These are phyloP conservation scores for Leccinum incarnatum DNA, from an alignment of 768 basidiomycete species.

Conservation along the genomic window DNA sequence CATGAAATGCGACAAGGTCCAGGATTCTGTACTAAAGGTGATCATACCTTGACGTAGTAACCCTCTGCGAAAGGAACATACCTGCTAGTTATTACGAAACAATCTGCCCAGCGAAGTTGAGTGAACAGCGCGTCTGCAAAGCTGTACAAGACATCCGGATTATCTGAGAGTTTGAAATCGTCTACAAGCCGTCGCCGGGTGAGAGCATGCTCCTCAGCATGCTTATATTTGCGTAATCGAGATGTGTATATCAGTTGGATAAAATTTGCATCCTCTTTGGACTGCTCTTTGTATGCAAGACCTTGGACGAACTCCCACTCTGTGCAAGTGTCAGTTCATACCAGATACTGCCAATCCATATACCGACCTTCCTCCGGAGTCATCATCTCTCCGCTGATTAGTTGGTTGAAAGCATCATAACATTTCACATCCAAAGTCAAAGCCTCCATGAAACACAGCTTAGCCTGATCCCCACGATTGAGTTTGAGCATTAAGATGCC, in stretches of 20 bases:
- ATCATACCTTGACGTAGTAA: background rate
- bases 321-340: slow-evolving; percentile 31
- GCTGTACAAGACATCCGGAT: slow-evolving; percentile 88
- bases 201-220: slow-evolving; percentile 75
- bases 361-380: slow-evolving; percentile 87
- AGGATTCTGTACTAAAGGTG: slow-evolving; percentile 60
- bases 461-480: slow-evolving; percentile 87
- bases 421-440: slow-evolving; percentile 94
- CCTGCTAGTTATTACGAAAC: slow-evolving; percentile 85
- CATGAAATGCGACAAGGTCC: slow-evolving; percentile 79
- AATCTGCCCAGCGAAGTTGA: slow-evolving; percentile 92
- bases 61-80: slow-evolving; percentile 26
- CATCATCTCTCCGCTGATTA: slow-evolving; percentile 95
- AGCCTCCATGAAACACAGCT: slow-evolving; percentile 95
- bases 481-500: slow-evolving; percentile 93
- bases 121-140: slow-evolving; percentile 89
- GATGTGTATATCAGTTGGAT: slow-evolving; percentile 91
- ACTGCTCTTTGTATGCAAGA: slow-evolving; percentile 79
- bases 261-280: slow-evolving; percentile 85
- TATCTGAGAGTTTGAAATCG: slow-evolving; percentile 82
- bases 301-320: slow-evolving; percentile 96
- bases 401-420: slow-evolving; percentile 90
- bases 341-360: background rate
- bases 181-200: slow-evolving; percentile 77
- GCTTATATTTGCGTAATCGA: slow-evolving; percentile 87